Evolutionary conservation across 2,329 filamentous ascomycete species (phyloP), one percentile per base, ranked within the genome.

Genomic region (Lecanicillium sp.): DNA sequence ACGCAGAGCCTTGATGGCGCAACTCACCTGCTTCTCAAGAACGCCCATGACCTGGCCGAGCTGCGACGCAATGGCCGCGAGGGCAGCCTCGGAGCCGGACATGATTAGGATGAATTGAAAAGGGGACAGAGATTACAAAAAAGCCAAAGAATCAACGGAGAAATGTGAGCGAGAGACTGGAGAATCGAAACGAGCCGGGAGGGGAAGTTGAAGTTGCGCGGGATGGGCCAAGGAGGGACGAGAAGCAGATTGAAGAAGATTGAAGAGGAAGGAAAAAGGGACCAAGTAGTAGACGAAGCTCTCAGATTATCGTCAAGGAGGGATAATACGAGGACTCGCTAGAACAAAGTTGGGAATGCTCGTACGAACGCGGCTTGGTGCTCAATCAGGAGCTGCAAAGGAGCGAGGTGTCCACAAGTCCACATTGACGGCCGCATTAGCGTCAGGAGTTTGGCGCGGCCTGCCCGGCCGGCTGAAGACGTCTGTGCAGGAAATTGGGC

Each of bases 21-120:
- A 37, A 38, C 40, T 29, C 33, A 43, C 41, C 41, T 43, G 41
- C 22, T 43, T 43, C 5, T 43, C 41, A 13, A 43, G 41, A 43
- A 37, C 41, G 12, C 37, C 37, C 41, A 43, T 43, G 19, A 43
- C 41, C 16, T 33, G 37, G 41, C 33, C 35, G 13, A 43, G 41
- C 41, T 40, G 37, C 33, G 41, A 29, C 15, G 37, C 33, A 31
- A 43, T 43, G 37, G 37, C 34, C 36, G 30, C 41, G n/a, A 43
- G 33, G 12, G 37, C 41, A 33, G 41, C 35, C 13, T 43, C 41
- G 30, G 37, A 33, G 19, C 29, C 37, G 17, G 37, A 43, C 36
- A 40, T 43, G 37, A 40, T 43, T 36, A 39, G 35, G 29, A 11
- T 17, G 20, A 18, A 11, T 30, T 25, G 13, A n/a, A 17, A 8